phyloP scores from a whole-genome alignment of 768 basidiomycete species.

The Phylloporus sp. region DNA sequence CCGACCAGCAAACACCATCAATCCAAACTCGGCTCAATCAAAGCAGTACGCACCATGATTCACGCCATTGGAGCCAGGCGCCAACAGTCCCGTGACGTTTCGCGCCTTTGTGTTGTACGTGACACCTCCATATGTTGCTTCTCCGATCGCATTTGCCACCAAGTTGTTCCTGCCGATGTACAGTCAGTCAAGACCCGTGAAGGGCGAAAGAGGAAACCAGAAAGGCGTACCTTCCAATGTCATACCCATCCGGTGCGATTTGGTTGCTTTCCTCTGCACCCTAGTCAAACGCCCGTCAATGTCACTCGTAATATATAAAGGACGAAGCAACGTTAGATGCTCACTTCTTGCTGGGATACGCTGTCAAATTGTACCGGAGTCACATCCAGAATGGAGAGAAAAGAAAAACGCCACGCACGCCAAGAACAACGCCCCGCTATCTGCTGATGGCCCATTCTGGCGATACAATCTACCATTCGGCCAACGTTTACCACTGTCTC shows the following conservation, averaged over 20 bases:
- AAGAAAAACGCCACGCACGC: slow-evolving; percentile 37
- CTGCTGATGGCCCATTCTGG: slow-evolving; percentile 53
- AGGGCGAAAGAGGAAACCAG: background rate
- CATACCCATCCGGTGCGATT: slow-evolving; percentile 45
- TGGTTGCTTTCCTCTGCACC: slow-evolving; percentile 33
- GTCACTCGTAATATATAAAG: too few species aligned
- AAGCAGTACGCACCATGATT: slow-evolving; percentile 40
- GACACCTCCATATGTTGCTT: slow-evolving; percentile 38
- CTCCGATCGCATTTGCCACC: slow-evolving; percentile 36
- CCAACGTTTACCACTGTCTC: background rate
- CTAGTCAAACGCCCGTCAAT: slow-evolving; percentile 9
- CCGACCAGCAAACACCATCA: background rate
- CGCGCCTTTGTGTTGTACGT: slow-evolving; percentile 42
- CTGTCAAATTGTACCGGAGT: slow-evolving; percentile 10
- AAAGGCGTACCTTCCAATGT: slow-evolving; percentile 39
- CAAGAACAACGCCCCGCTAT: slow-evolving; percentile 50
- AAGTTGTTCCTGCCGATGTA: slow-evolving; percentile 31
- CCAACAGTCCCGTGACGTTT: slow-evolving; percentile 50
- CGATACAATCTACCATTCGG: slow-evolving; percentile 37
- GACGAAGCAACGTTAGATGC: too few species aligned
- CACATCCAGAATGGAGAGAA: background rate
- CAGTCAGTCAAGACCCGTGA: background rate
- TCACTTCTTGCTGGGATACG: slow-evolving; percentile 44
- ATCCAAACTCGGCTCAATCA: background rate
- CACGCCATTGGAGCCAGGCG: slow-evolving; percentile 46